Percentiles rank a stretch among this genome's conserved stretches.
Conservation (phyloP, 805 yeast genomes). For the Kuraishia piskuri region DNA sequence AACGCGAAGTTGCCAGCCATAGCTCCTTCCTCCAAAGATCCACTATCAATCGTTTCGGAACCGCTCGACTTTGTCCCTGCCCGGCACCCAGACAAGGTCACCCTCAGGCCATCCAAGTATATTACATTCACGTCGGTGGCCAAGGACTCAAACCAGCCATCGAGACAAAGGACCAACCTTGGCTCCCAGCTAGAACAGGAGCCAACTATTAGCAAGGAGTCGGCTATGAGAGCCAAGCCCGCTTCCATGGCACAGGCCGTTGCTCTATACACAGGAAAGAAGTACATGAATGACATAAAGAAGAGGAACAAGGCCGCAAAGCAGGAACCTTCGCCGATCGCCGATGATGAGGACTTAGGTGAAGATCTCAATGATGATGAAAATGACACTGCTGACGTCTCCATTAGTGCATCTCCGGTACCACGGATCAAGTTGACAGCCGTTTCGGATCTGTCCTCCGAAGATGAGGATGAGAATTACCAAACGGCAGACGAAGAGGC, state of each 20-base stretch:
- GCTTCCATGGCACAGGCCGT: conserved; percentile 51
- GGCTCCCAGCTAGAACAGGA: not conserved
- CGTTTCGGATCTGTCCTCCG: not conserved
- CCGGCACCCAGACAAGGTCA: conserved; percentile 39
- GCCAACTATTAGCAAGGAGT: not conserved
- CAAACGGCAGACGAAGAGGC: not conserved
- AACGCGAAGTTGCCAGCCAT: not conserved
- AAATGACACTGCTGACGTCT: conserved; percentile 5
- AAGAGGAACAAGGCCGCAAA: conserved; percentile 20
- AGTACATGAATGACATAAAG: conserved; percentile 38
- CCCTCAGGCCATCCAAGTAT: conserved; percentile 40
- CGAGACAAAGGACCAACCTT: conserved; percentile 1
- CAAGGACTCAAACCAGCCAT: conserved; percentile 3
- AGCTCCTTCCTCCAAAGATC: not conserved
- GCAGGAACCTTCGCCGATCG: conserved; percentile 5
- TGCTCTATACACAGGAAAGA: conserved; percentile 47
- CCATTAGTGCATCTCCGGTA: not conserved
- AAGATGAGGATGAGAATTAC: not conserved
- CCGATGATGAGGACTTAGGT: conserved; percentile 19
- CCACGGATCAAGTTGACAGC: not conserved
- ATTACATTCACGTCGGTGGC: conserved; percentile 13
- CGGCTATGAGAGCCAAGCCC: conserved; percentile 17
- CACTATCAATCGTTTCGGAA: conserved; percentile 26
- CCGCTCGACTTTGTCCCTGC: conserved; percentile 62
- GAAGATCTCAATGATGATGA: conserved; percentile 24